Evolutionary conservation across 2,329 filamentous ascomycete species (phyloP).

Genomic region (Ceratocystis colombiana): DNA sequence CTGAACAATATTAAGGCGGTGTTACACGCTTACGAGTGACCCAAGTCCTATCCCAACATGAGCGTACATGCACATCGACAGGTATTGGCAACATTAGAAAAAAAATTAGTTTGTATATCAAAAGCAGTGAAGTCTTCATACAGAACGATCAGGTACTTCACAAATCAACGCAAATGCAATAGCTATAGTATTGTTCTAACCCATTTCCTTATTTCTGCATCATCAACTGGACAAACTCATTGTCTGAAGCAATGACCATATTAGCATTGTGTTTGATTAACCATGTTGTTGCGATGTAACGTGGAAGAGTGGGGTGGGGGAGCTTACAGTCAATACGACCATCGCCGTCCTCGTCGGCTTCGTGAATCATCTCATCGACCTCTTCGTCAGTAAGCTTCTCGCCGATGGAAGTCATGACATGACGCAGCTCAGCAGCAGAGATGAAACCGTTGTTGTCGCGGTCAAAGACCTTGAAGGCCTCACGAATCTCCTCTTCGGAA

Average conservation of each 20-base stretch:
- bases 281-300: slow-evolving; percentile 28
- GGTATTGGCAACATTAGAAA: too few species aligned
- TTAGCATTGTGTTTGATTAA: slow-evolving; percentile 7
- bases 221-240: slow-evolving; percentile 90
- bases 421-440: slow-evolving; percentile 75
- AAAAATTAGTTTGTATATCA: background rate
- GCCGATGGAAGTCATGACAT: slow-evolving; percentile 86
- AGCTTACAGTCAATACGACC: slow-evolving; percentile 74
- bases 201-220: slow-evolving; percentile 67
- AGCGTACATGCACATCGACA: background rate
- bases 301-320: too few species aligned
- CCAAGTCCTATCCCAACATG: background rate
- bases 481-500: slow-evolving; percentile 81
- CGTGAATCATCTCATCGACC: slow-evolving; percentile 87
- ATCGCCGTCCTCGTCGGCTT: slow-evolving; percentile 82
- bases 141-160: slow-evolving; percentile 7
- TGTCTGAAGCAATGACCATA: slow-evolving; percentile 45
- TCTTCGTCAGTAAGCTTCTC: slow-evolving; percentile 87
- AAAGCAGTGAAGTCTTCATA: slow-evolving; percentile 3
- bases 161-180: slow-evolving; percentile 19
- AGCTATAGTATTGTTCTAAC: slow-evolving; percentile 16
- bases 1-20: background rate
- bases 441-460: slow-evolving; percentile 90
- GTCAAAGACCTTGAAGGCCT: slow-evolving; percentile 83
- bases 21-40: background rate